Percentiles rank a stretch among this genome's conserved stretches.
phyloP scores from a whole-genome alignment of 805 yeast genomes.

The Blastobotrys americana region DNA sequence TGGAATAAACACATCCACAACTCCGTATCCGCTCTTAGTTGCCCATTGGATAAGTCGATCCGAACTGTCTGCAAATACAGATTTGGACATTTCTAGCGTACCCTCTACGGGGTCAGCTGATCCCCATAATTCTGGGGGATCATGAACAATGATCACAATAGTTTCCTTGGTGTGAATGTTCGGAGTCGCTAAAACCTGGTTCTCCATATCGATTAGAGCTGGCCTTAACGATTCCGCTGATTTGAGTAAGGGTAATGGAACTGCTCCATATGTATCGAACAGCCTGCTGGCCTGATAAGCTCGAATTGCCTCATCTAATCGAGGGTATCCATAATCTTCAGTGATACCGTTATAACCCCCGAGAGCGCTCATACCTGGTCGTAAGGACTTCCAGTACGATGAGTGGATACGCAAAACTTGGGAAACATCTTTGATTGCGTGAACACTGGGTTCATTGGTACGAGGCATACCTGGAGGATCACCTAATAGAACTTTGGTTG shows the following conservation, averaged over 20 bases:
- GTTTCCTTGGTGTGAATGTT: conserved; percentile 53
- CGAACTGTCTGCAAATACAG: conserved; percentile 59
- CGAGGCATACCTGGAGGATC: conserved; percentile 86
- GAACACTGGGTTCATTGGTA: conserved; percentile 58
- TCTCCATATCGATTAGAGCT: conserved; percentile 41
- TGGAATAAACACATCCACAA: conserved; percentile 79
- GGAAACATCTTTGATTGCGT: conserved; percentile 72
- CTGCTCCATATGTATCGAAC: conserved; percentile 49
- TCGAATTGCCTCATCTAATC: conserved; percentile 58
- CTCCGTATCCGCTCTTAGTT: conserved; percentile 53
- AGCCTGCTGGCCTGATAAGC: conserved; percentile 52
- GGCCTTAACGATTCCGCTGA: conserved; percentile 10
- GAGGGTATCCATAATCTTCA: conserved; percentile 5
- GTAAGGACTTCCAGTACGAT: conserved; percentile 78
- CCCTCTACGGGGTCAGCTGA: conserved; percentile 75
- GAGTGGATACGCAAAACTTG: conserved; percentile 77
- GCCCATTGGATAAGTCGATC: conserved; percentile 66
- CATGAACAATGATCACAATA: conserved; percentile 70
- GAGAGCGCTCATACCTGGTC: conserved; percentile 46
- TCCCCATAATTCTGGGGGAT: conserved; percentile 91
- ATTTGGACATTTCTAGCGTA: conserved; percentile 59
- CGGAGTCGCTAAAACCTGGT: conserved; percentile 64
- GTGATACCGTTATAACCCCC: conserved; percentile 4
- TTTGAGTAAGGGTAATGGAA: conserved; percentile 56
- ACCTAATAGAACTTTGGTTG: conserved; percentile 83